These are phyloP conservation scores for Apiospora kogelbergensis DNA, from an alignment of 2,329 filamentous ascomycete species.

Conservation along the genomic window DNA sequence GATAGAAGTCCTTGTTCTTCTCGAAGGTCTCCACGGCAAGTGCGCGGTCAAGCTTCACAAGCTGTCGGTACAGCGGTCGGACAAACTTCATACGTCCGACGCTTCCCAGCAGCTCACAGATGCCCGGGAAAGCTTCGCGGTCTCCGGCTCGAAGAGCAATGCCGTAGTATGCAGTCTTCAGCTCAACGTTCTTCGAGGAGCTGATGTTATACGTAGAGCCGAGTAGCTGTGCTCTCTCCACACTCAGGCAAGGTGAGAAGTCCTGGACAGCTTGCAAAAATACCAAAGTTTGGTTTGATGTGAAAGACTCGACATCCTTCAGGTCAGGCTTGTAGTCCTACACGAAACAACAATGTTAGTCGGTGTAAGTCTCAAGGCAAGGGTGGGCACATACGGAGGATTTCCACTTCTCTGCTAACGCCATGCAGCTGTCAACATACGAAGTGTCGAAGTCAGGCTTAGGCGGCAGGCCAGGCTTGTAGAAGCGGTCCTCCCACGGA, in stretches of 20 bases:
- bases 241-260: constrained; percentile 62
- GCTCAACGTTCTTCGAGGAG: constrained; percentile 80
- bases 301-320: constrained; percentile 72
- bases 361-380: neutral
- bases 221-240: constrained; percentile 68
- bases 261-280: constrained; percentile 80
- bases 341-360: neutral
- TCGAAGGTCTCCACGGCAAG: constrained; percentile 81
- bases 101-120: constrained; percentile 72
- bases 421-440: constrained; percentile 82
- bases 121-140: constrained; percentile 64
- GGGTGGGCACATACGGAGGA: constrained; percentile 42
- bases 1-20: constrained; percentile 89
- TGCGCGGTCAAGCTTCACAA: constrained; percentile 72
- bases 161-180: constrained; percentile 77
- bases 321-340: constrained; percentile 62
- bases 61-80: constrained; percentile 73
- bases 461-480: constrained; percentile 81
- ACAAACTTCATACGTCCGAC: constrained; percentile 99
- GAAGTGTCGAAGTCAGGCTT: constrained; percentile 91
- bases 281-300: constrained; percentile 85
- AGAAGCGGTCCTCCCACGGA: constrained; percentile 90
- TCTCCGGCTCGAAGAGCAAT: constrained; percentile 77
- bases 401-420: constrained; percentile 80
- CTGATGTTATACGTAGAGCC: constrained; percentile 73